Evolutionary conservation across 257 asterid genomes (phyloP).

Genomic region (Jacaranda copaia): DNA sequence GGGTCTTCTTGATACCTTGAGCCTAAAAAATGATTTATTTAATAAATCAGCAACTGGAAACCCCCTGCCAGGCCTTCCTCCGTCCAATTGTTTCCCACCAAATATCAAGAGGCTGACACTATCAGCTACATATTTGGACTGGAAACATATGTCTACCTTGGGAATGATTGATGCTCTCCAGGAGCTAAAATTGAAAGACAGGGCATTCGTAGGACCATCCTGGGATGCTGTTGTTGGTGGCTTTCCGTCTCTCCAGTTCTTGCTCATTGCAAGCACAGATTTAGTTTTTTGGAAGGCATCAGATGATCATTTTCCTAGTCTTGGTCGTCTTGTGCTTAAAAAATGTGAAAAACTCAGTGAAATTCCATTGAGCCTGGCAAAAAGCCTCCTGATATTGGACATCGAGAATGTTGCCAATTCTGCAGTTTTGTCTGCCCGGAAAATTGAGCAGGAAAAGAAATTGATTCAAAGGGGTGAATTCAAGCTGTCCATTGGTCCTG

Average conservation of each 20-base stretch:
- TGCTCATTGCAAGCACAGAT: too few species aligned
- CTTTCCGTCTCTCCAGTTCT: not conserved
- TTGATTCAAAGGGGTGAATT: not conserved
- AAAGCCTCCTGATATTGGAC: not conserved
- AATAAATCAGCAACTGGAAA: not conserved
- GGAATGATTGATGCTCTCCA: slow-evolving; percentile 40
- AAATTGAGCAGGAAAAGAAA: not conserved
- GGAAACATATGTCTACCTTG: slow-evolving; percentile 38
- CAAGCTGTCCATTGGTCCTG: not conserved
- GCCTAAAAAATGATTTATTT: not conserved
- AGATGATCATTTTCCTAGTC: too few species aligned
- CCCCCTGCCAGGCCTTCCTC: slow-evolving; percentile 21
- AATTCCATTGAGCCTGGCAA: not conserved
- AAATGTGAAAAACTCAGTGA: too few species aligned
- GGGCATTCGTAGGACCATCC: slow-evolving; percentile 43
- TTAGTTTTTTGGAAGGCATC: too few species aligned
- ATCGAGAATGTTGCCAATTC: not conserved
- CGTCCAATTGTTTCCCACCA: slow-evolving; percentile 16
- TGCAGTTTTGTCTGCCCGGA: not conserved
- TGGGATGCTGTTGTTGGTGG: slow-evolving; percentile 38
- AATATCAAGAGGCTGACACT: slow-evolving; percentile 32
- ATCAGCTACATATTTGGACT: not conserved
- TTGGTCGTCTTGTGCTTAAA: too few species aligned
- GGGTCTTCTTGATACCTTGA: not conserved
- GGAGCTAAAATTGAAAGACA: slow-evolving; percentile 56